Conservation (phyloP, 2,329 filamentous ascomycete species). For the Aureobasidium melanogenum region DNA sequence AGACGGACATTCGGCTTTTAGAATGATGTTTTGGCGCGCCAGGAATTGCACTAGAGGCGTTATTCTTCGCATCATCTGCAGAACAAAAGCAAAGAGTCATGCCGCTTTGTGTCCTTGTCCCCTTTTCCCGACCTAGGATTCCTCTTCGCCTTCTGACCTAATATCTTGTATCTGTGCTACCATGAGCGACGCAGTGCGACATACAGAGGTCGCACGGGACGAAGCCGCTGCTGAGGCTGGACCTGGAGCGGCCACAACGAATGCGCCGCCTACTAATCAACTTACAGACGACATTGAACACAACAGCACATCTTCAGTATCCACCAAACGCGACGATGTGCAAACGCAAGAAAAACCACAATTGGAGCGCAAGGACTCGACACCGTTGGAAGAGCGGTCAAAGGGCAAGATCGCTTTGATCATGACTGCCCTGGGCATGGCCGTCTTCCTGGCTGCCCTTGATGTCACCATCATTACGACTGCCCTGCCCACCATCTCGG, state of each 20-base stretch:
- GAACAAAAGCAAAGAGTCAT: conserved; percentile 4
- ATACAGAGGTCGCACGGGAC: conserved; percentile 6
- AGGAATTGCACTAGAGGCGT: no score
- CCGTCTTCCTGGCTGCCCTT: conserved; percentile 51
- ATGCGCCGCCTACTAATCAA: conserved; percentile 15
- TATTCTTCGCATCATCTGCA: neutral
- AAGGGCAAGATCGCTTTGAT: conserved; percentile 38
- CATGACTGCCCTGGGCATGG: conserved; percentile 43
- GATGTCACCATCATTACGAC: conserved; percentile 57
- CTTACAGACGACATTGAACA: conserved; percentile 16
- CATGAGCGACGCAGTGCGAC: neutral
- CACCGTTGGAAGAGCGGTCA: conserved; percentile 19
- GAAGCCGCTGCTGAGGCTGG: conserved; percentile 17
- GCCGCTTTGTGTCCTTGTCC: neutral
- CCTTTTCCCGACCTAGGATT: neutral
- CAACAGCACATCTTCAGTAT: conserved; percentile 8
- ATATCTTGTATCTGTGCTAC: neutral
- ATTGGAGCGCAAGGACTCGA: conserved; percentile 15
- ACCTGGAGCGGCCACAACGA: conserved; percentile 15
- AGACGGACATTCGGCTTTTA: neutral
- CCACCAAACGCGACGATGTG: neutral
- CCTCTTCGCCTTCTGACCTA: neutral
- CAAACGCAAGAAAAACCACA: conserved; percentile 16
- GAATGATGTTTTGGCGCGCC: neutral
- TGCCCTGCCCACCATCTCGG: conserved; percentile 51